These are phyloP conservation scores for Elongisporangium anandrum DNA, from an alignment of 352 stramenopile genomes.

Conservation along the genomic window DNA sequence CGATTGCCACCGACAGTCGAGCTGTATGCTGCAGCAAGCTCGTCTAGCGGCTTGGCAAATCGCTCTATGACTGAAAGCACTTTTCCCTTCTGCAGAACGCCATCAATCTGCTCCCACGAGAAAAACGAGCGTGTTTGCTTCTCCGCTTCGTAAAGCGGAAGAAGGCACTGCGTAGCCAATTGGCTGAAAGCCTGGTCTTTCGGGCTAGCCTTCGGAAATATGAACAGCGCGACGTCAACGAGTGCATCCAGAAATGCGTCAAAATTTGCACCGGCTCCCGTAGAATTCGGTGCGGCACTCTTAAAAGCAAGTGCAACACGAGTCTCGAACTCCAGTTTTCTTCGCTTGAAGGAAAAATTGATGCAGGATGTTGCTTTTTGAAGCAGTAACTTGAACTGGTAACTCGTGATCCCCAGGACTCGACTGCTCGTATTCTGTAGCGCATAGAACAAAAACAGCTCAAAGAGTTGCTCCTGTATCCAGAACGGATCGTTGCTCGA, in stretches of 20 bases:
- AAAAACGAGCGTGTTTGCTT: slow-evolving; percentile 7
- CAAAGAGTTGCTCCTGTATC: slow-evolving; percentile 54
- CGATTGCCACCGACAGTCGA: slow-evolving; percentile 26
- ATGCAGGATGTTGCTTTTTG: slow-evolving; percentile 24
- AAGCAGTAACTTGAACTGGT: slow-evolving; percentile 62
- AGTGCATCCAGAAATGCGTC: slow-evolving; percentile 60
- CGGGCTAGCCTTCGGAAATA: slow-evolving; percentile 25
- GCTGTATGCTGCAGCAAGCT: slow-evolving; percentile 45
- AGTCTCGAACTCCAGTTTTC: slow-evolving; percentile 45
- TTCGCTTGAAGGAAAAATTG: slow-evolving; percentile 15
- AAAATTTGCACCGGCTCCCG: slow-evolving; percentile 30
- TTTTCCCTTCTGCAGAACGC: slow-evolving; percentile 19
- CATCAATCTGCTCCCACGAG: slow-evolving; percentile 38
- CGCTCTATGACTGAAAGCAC: slow-evolving; percentile 26
- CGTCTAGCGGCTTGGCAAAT: slow-evolving; percentile 35
- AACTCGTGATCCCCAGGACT: slow-evolving; percentile 40
- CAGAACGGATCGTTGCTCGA: slow-evolving; percentile 33
- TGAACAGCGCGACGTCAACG: slow-evolving; percentile 36
- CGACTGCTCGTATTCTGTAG: slow-evolving; percentile 49
- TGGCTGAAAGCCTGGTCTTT: slow-evolving; percentile 37
- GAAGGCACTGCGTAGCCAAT: slow-evolving; percentile 26
- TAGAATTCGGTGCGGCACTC: slow-evolving; percentile 14
- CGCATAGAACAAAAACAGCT: slow-evolving; percentile 58
- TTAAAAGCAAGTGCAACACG: slow-evolving; percentile 29
- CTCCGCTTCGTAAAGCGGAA: slow-evolving; percentile 32